A percentile compares a stretch with the other conserved stretches of the same genome.
Conservation (phyloP, 73 alveolate species). For the Effrenium voratum region DNA sequence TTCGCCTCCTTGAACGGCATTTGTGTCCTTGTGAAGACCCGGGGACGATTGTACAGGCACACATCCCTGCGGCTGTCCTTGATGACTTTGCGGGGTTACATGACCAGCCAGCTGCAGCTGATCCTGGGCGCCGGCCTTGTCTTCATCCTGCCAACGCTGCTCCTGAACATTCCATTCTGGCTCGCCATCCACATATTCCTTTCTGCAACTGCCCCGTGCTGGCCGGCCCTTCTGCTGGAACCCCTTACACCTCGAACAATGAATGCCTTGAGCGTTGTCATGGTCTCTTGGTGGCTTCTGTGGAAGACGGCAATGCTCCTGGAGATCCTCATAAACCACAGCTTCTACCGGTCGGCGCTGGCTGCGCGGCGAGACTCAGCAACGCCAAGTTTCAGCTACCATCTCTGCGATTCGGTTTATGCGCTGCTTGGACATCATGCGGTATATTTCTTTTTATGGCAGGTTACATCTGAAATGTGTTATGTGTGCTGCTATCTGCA, state of each 20-base stretch:
- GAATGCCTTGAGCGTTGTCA: not conserved
- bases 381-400: not conserved
- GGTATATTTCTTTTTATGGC: too few species aligned
- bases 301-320: conserved; percentile 12
- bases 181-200: not conserved
- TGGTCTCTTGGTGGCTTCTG: conserved; percentile 6
- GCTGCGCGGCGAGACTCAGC: not conserved
- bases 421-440: not conserved
- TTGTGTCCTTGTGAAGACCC: not conserved
- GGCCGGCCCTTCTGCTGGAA: not conserved
- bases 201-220: not conserved
- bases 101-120: not conserved
- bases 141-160: not conserved
- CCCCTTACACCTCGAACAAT: not conserved
- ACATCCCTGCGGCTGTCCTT: too few species aligned
- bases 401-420: not conserved
- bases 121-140: not conserved
- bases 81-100: too few species aligned
- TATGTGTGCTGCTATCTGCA: too few species aligned
- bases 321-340: not conserved
- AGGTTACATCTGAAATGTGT: too few species aligned
- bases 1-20: not conserved
- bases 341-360: not conserved
- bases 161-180: not conserved
- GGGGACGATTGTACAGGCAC: too few species aligned